Evolutionary conservation across 75 land plant genomes (phyloP).

Genomic region (Ceratopteris richardii): DNA sequence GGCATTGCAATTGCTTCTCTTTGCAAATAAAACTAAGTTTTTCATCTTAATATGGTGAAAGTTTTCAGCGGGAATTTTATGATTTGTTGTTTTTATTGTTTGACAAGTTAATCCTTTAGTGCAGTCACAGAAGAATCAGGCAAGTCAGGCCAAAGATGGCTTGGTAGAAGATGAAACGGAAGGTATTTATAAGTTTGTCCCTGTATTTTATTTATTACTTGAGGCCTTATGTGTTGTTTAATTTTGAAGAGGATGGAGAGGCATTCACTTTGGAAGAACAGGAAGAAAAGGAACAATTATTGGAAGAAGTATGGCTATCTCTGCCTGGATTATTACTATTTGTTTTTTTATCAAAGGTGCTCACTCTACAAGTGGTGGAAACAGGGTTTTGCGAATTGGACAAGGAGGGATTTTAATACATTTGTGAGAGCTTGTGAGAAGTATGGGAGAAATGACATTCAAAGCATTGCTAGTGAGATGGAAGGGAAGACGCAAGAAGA

Average conservation of each 20-base stretch:
- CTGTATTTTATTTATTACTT: no score
- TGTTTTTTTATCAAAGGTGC: no score
- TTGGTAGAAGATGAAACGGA: slow-evolving; percentile 71
- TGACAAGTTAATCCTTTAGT: no score
- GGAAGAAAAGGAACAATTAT: slow-evolving; percentile 81
- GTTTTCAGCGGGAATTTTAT: no score
- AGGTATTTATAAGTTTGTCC: slow-evolving; percentile 41
- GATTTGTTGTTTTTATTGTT: no score
- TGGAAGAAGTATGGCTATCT: slow-evolving; percentile 75
- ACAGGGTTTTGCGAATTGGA: slow-evolving; percentile 91
- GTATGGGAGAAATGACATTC: slow-evolving; percentile 85
- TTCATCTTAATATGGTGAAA: no score
- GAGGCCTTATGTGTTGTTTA: neutral
- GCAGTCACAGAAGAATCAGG: slow-evolving; percentile 59
- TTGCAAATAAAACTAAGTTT: no score
- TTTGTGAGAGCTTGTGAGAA: slow-evolving; percentile 98
- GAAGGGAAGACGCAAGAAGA: slow-evolving; percentile 97
- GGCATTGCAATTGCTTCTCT: no score
- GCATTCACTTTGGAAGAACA: slow-evolving; percentile 85
- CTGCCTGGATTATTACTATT: slow-evolving; percentile 1
- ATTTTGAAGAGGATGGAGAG: slow-evolving; percentile 55
- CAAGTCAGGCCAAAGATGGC: slow-evolving; percentile 56
- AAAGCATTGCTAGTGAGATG: slow-evolving; percentile 88
- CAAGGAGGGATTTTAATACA: slow-evolving; percentile 85
- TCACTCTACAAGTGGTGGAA: no score